phyloP scores from a whole-genome alignment of 805 yeast species.

The Myxozyma lipomycoides region DNA sequence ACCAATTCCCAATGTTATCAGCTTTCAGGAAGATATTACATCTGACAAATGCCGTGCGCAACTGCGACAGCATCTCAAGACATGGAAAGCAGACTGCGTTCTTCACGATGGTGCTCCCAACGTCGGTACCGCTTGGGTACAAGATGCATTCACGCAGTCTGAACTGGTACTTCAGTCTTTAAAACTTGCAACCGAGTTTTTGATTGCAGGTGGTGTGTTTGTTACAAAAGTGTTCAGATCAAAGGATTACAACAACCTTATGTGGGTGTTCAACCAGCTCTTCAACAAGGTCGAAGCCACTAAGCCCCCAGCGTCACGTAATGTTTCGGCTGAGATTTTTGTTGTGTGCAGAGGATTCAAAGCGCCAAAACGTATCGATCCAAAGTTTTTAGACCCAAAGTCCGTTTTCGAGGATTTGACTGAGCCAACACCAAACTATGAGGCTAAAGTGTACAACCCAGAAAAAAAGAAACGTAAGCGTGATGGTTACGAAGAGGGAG shows the following conservation, averaged over 20 bases:
- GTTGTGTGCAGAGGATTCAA: constrained; percentile 95
- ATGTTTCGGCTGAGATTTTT: constrained; percentile 97
- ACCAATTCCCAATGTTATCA: constrained; percentile 89
- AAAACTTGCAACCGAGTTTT: constrained; percentile 88
- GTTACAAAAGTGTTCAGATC: constrained; percentile 97
- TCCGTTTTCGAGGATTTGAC: constrained; percentile 91
- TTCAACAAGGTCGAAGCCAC: constrained; percentile 98
- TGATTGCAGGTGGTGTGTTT: constrained; percentile 88
- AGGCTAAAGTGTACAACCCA: constrained; percentile 91
- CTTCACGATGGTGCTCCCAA: constrained; percentile 99
- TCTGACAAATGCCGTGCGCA: constrained; percentile 96
- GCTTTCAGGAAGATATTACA: constrained; percentile 95
- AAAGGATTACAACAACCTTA: constrained; percentile 92
- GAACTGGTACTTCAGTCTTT: constrained; percentile 92
- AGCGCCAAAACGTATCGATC: constrained; percentile 94
- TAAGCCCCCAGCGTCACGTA: constrained; percentile 98
- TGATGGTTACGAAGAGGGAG: constrained; percentile 97
- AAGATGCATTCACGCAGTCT: constrained; percentile 97
- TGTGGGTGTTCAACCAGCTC: constrained; percentile 96
- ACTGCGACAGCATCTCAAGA: constrained; percentile 91
- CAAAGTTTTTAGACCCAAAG: constrained; percentile 83
- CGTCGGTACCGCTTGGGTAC: constrained; percentile 99
- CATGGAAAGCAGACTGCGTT: constrained; percentile 94
- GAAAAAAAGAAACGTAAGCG: constrained; percentile 85
- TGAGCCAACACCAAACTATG: constrained; percentile 55